Percentiles rank a stretch among this genome's conserved stretches.
Conservation (phyloP, 1,139 yeast genomes). For the Candida dubliniensis region DNA sequence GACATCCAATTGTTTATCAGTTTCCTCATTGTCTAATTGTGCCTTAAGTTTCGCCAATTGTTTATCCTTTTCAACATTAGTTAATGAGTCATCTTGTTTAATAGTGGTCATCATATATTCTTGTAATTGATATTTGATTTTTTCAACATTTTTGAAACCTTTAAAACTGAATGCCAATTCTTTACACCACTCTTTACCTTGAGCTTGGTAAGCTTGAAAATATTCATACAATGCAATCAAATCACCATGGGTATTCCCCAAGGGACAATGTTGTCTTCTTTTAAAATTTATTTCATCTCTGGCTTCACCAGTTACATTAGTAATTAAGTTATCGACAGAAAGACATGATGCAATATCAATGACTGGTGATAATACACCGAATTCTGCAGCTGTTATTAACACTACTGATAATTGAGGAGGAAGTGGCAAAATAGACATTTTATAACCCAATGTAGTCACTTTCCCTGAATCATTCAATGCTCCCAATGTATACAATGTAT, state of each 20-base stretch:
- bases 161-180: constrained; percentile 73
- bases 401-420: constrained; percentile 94
- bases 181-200: constrained; percentile 78
- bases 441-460: constrained; percentile 72
- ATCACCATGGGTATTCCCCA: constrained; percentile 78
- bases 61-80: constrained; percentile 26
- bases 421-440: constrained; percentile 87
- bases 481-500: constrained; percentile 72
- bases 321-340: constrained; percentile 83
- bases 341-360: constrained; percentile 90
- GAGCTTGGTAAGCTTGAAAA: constrained; percentile 56
- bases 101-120: constrained; percentile 62
- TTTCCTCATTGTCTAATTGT: constrained; percentile 30
- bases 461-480: constrained; percentile 78
- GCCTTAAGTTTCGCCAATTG: constrained; percentile 27
- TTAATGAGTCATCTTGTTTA: constrained; percentile 37
- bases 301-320: constrained; percentile 67
- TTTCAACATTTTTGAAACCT: constrained; percentile 75
- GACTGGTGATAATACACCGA: constrained; percentile 61
- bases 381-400: constrained; percentile 64
- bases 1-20: constrained; percentile 44
- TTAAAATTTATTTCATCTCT: constrained; percentile 76
- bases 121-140: constrained; percentile 72
- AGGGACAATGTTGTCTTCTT: constrained; percentile 62
- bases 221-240: constrained; percentile 79